Evolutionary conservation across 129 eudicot genomes (phyloP).

Genomic region (Pseudognaphalium luteoalbum): DNA sequence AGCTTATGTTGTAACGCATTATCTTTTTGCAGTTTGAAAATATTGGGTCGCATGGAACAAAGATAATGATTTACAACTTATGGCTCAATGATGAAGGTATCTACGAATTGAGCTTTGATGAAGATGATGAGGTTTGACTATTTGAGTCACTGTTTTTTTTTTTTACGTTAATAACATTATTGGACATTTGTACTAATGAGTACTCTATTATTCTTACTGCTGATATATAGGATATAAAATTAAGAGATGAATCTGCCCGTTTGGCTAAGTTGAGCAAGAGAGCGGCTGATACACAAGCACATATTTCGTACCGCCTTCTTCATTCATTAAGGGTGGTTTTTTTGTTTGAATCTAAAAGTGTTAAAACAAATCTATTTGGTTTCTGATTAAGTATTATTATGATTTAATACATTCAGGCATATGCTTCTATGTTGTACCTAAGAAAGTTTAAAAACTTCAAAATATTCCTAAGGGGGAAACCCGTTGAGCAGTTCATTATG

Average conservation of each 20-base stretch:
- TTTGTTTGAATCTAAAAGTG: constrained; percentile 1
- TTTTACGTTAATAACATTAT: neutral
- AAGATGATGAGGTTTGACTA: constrained; percentile 59
- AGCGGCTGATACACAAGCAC: constrained; percentile 58
- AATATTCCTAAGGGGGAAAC: constrained; percentile 74
- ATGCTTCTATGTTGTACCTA: constrained; percentile 84
- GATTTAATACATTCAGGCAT: constrained; percentile 54
- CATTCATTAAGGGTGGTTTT: constrained; percentile 73
- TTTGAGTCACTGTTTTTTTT: neutral
- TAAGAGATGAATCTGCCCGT: constrained; percentile 77
- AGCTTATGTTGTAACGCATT: constrained; percentile 18
- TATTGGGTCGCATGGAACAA: constrained; percentile 61
- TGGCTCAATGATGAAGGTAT: constrained; percentile 90
- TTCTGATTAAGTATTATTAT: neutral
- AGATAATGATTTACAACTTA: constrained; percentile 48
- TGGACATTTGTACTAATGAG: neutral
- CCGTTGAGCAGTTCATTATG: constrained; percentile 73
- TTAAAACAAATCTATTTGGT: neutral
- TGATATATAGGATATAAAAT: constrained; percentile 66
- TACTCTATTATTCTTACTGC: neutral
- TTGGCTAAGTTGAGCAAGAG: constrained; percentile 44
- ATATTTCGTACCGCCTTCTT: constrained; percentile 72
- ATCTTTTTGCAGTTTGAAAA: constrained; percentile 54
- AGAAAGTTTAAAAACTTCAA: constrained; percentile 71
- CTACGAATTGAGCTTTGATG: constrained; percentile 71